Conservation (phyloP, 495 filamentous ascomycete genomes). For the Neurospora sp. region DNA sequence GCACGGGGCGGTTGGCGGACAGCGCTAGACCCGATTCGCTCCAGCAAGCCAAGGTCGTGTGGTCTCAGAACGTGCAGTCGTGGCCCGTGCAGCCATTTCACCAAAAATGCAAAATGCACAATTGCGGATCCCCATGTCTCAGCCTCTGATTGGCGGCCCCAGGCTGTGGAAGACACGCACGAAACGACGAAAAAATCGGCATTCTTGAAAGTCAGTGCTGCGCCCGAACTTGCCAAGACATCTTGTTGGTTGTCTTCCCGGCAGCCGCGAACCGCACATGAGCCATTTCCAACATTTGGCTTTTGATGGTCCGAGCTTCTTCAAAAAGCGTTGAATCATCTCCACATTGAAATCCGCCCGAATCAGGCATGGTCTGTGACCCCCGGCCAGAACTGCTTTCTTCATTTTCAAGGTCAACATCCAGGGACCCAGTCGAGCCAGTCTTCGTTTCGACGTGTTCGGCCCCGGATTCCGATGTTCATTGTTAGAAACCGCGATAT, state of each 20-base stretch:
- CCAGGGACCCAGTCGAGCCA: not conserved
- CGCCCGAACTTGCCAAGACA: not conserved
- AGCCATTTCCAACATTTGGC: not conserved
- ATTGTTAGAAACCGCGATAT: not conserved
- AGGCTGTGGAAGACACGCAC: not conserved
- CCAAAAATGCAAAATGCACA: not conserved
- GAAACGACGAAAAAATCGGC: not conserved
- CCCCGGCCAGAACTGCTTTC: not conserved
- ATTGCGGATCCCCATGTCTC: not conserved
- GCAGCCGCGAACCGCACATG: not conserved
- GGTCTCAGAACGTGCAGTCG: not conserved
- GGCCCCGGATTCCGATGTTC: not conserved
- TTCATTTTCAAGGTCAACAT: not conserved
- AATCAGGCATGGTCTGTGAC: not conserved
- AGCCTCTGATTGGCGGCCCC: not conserved
- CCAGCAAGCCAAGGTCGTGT: not conserved
- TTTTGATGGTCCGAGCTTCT: not conserved
- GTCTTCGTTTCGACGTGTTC: not conserved
- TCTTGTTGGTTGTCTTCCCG: not conserved
- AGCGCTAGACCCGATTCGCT: conserved; percentile 4
- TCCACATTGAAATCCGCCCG: not conserved
- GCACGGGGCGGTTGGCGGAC: not conserved
- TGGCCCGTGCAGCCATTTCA: not conserved
- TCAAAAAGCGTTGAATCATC: not conserved
- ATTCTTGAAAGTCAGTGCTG: not conserved